Percentiles rank a stretch among this genome's conserved stretches.
phyloP scores from a whole-genome alignment of 768 basidiomycete genomes.

The Fistulinella prunicolor region DNA sequence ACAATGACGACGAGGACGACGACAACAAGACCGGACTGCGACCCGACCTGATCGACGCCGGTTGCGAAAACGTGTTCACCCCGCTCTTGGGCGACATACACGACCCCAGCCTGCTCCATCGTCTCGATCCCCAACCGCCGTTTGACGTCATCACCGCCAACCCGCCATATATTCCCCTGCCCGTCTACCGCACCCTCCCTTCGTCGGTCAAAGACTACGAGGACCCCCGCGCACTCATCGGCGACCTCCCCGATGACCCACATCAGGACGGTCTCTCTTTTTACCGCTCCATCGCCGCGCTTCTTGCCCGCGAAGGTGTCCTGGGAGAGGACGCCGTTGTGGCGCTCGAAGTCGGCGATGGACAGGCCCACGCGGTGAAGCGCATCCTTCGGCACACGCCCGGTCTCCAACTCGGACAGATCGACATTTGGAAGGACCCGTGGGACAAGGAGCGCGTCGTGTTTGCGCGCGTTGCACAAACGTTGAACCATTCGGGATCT shows the following conservation, averaged over 20 bases:
- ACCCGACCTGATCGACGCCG: no score
- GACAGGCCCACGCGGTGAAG: slow-evolving; percentile 64
- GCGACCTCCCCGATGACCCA: slow-evolving; percentile 50
- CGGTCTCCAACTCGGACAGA: slow-evolving; percentile 40
- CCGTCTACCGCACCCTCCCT: slow-evolving; percentile 62
- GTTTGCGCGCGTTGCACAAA: slow-evolving; percentile 45
- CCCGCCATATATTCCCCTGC: slow-evolving; percentile 78
- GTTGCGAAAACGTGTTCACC: slow-evolving; percentile 28
- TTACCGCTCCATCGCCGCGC: slow-evolving; percentile 67
- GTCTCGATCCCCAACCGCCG: slow-evolving; percentile 41
- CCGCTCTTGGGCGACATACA: slow-evolving; percentile 47
- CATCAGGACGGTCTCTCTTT: slow-evolving; percentile 54
- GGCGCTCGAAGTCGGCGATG: slow-evolving; percentile 77
- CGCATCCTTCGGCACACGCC: slow-evolving; percentile 52
- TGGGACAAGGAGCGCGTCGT: slow-evolving; percentile 77
- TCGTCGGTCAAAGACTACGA: slow-evolving; percentile 75
- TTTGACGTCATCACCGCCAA: slow-evolving; percentile 83
- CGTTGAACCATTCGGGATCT: neutral
- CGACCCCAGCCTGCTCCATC: slow-evolving; percentile 19
- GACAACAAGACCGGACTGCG: no score
- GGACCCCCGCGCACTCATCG: slow-evolving; percentile 78
- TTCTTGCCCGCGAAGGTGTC: slow-evolving; percentile 52
- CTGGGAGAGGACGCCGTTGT: slow-evolving; percentile 53
- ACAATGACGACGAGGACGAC: no score
- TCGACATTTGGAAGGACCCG: slow-evolving; percentile 73